Conservation (phyloP, 2,329 filamentous ascomycete species). For the Coniella lustricola region DNA sequence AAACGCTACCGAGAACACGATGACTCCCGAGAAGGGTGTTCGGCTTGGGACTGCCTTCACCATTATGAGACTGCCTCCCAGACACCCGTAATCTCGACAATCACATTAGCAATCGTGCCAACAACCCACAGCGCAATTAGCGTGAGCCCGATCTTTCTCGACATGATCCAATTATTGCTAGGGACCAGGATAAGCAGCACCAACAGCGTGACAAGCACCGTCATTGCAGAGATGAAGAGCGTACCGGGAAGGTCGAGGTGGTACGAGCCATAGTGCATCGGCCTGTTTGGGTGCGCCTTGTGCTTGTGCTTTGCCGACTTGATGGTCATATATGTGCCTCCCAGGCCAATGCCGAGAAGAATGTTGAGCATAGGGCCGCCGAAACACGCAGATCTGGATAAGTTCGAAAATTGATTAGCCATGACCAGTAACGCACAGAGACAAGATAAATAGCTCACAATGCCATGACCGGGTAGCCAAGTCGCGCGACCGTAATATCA, state of each 20-base stretch:
- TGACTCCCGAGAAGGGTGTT: no score
- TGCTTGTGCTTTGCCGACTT: constrained; percentile 59
- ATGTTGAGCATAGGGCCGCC: constrained; percentile 99
- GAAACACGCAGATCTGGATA: constrained; percentile 77
- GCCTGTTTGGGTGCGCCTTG: constrained; percentile 57
- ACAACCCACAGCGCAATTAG: constrained; percentile 74
- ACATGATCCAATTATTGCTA: constrained; percentile 79
- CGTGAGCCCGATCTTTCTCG: constrained; percentile 70
- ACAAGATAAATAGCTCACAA: constrained; percentile 37
- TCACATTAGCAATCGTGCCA: constrained; percentile 74
- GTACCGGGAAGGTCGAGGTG: constrained; percentile 78
- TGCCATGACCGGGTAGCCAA: constrained; percentile 97
- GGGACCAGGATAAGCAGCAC: constrained; percentile 76
- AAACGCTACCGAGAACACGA: no score
- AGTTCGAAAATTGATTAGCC: not conserved
- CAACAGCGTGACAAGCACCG: constrained; percentile 71
- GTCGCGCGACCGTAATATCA: constrained; percentile 84
- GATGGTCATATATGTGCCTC: constrained; percentile 81
- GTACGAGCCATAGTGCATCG: constrained; percentile 67
- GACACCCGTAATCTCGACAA: constrained; percentile 63
- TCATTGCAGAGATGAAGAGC: constrained; percentile 77
- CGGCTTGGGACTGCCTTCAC: not conserved
- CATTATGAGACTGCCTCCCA: constrained; percentile 33
- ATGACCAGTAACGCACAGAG: constrained; percentile 19
- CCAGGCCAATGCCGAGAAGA: constrained; percentile 85